Base-by-base conservation (phyloP, 345 rosid genomes). In the Lenwebbia sp. region DNA sequence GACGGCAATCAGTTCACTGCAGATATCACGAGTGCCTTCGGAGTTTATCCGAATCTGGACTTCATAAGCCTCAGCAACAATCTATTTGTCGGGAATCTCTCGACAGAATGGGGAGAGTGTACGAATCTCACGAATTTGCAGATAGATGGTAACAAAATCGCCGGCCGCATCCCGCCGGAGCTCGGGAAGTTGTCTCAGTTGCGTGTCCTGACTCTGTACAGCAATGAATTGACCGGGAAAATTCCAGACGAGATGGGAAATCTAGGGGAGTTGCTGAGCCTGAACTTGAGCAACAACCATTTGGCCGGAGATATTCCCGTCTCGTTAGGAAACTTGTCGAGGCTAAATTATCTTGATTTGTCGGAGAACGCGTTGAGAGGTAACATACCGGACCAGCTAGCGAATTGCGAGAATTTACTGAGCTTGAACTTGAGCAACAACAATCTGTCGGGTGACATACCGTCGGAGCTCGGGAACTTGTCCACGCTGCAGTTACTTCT, bases 371-470 rank as follows among this genome's bases (percentile, higher is more conserved):
- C 54, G 12, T 87, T 94, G 82, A 55, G 54, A 1, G 95, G 96
- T 51, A 81, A 22, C 22, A 90, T 91, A 85, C 92, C 91, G 0
- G 23, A 83, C 25, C 89, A 91, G 88, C 88, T 93, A 26, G 93
- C 86, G 4, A 88, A 88, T 9, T 91, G 88, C 60, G 76, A 88
- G 14, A 88, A 89, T 70, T 83, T 94, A 33, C 82, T 87, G 81
- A 92, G 92, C 88, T 86, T 95, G 86, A 86, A 91, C 86, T 89
- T 93, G 89, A 92, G 93, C 85, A 92, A 75, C 89, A 95, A 95
- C 90, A 88, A 84, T 85, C 58, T 95, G 53, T 89, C 88, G 3
- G 95, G 93, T 37, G 86, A 85, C 84, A 92, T 94, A 60, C 94
- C 98, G 49, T 28, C 53, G 1, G 87, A 90, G 88, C 86, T 95